phyloP scores from a whole-genome alignment of 2,329 filamentous ascomycete genomes.

The Pleoardoris graminearum region DNA sequence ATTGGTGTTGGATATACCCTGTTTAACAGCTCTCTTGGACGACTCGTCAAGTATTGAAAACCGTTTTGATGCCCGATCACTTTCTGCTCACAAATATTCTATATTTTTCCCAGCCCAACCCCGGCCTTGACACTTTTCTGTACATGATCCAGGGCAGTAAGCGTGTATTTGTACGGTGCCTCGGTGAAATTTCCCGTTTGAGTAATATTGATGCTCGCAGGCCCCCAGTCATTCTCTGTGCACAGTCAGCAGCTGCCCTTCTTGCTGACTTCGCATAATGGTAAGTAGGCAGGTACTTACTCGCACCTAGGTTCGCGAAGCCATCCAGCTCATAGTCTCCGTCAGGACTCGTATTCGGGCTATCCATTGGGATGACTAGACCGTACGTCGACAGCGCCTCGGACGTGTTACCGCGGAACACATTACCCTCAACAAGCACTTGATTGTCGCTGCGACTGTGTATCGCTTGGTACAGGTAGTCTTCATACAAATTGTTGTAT shows the following conservation, averaged over 20 bases:
- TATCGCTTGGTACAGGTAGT: conserved; percentile 46
- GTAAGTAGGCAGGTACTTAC: conserved; percentile 44
- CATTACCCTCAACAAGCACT: conserved; percentile 51
- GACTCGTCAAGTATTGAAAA: no score
- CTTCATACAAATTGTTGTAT: conserved; percentile 56
- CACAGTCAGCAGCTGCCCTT: conserved; percentile 3
- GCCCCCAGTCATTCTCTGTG: conserved; percentile 54
- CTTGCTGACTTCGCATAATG: neutral
- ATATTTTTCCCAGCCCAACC: conserved; percentile 52
- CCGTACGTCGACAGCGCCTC: conserved; percentile 60
- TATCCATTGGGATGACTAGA: conserved; percentile 59
- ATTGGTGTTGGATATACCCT: no score
- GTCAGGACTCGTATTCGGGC: conserved; percentile 57
- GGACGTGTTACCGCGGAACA: conserved; percentile 53
- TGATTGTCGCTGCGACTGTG: conserved; percentile 52
- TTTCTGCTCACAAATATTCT: neutral
- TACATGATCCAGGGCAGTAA: conserved; percentile 53
- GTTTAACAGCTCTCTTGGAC: no score
- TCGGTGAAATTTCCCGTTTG: conserved; percentile 55
- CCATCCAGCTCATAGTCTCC: conserved; percentile 60
- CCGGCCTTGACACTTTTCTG: conserved; percentile 49
- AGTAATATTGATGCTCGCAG: conserved; percentile 56
- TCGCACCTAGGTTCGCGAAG: conserved; percentile 58
- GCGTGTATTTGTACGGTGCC: conserved; percentile 54
- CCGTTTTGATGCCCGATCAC: neutral